Conservation (phyloP, 2,329 filamentous ascomycete genomes). For the Balansia obtecta region DNA sequence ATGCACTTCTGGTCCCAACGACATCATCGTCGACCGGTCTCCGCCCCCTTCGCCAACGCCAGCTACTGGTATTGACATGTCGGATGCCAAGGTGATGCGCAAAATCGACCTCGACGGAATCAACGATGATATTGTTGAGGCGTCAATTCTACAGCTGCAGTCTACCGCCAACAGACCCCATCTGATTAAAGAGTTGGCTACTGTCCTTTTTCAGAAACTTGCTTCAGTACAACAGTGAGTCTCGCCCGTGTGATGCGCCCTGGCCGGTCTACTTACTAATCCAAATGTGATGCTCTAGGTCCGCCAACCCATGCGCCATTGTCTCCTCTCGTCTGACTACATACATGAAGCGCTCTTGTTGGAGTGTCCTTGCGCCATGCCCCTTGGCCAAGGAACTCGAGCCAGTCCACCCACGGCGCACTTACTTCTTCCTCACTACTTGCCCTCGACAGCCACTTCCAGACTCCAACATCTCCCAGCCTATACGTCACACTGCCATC, state of each 20-base stretch:
- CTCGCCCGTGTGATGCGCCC: background rate
- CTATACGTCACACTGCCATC: slow-evolving; percentile 31
- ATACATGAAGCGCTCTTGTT: slow-evolving; percentile 77
- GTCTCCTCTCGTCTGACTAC: slow-evolving; percentile 84
- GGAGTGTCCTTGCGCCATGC: slow-evolving; percentile 68
- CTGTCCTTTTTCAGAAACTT: slow-evolving; percentile 62
- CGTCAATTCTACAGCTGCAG: slow-evolving; percentile 76
- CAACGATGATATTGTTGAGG: slow-evolving; percentile 91
- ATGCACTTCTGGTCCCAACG: slow-evolving; percentile 30
- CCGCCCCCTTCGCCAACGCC: slow-evolving; percentile 36
- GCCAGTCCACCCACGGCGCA: slow-evolving; percentile 81
- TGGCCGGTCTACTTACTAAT: background rate
- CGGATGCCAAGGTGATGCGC: slow-evolving; percentile 12
- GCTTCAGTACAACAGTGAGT: slow-evolving; percentile 86
- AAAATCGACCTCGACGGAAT: slow-evolving; percentile 61
- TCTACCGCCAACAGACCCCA: slow-evolving; percentile 86
- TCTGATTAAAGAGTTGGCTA: slow-evolving; percentile 84
- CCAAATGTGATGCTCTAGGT: slow-evolving; percentile 41
- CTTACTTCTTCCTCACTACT: slow-evolving; percentile 95
- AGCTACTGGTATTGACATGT: slow-evolving; percentile 16
- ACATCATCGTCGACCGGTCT: slow-evolving; percentile 70
- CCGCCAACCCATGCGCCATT: slow-evolving; percentile 87
- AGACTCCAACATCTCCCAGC: slow-evolving; percentile 21
- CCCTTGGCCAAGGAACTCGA: slow-evolving; percentile 89
- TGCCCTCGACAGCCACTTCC: slow-evolving; percentile 72